phyloP scores from a whole-genome alignment of 2,329 filamentous ascomycete genomes.

The Fusarium foetens region DNA sequence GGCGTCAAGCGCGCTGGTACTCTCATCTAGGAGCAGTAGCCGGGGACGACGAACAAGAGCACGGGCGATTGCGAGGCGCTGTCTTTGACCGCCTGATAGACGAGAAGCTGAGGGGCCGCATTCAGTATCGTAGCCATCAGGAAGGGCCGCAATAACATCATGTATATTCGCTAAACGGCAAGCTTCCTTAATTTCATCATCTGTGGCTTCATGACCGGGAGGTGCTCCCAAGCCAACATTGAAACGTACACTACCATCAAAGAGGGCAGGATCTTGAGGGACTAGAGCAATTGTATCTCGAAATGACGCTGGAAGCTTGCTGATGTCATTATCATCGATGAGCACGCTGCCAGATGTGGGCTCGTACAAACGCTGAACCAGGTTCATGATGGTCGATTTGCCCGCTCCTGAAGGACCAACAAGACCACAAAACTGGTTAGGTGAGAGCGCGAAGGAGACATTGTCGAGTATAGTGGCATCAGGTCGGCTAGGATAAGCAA shows the following conservation, averaged over 20 bases:
- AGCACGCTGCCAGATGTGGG: conserved; percentile 53
- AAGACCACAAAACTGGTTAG: conserved; percentile 70
- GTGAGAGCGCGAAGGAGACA: conserved; percentile 64
- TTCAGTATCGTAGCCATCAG: conserved; percentile 72
- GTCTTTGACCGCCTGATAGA: conserved; percentile 81
- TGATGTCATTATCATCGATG: conserved; percentile 58
- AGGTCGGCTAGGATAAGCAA: conserved; percentile 72
- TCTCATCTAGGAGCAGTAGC: conserved; percentile 79
- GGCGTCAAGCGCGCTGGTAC: conserved; percentile 80
- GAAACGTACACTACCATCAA: conserved; percentile 66
- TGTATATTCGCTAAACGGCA: conserved; percentile 76
- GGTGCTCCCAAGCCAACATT: conserved; percentile 65
- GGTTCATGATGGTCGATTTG: conserved; percentile 72
- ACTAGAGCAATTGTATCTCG: conserved; percentile 65
- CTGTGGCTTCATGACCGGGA: conserved; percentile 63
- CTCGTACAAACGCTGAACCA: conserved; percentile 61
- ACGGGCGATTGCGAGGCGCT: conserved; percentile 80
- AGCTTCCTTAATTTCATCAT: conserved; percentile 72
- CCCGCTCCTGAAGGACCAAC: conserved; percentile 74
- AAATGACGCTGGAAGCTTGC: conserved; percentile 53
- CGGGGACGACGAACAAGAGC: conserved; percentile 77
- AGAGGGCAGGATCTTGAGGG: conserved; percentile 66
- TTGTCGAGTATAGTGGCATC: conserved; percentile 66
- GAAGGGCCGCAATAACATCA: conserved; percentile 71
- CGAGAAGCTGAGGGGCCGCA: conserved; percentile 77